These are phyloP conservation scores for Apiospora malaysiana DNA, from an alignment of 2,329 filamentous ascomycete genomes.

Conservation along the genomic window DNA sequence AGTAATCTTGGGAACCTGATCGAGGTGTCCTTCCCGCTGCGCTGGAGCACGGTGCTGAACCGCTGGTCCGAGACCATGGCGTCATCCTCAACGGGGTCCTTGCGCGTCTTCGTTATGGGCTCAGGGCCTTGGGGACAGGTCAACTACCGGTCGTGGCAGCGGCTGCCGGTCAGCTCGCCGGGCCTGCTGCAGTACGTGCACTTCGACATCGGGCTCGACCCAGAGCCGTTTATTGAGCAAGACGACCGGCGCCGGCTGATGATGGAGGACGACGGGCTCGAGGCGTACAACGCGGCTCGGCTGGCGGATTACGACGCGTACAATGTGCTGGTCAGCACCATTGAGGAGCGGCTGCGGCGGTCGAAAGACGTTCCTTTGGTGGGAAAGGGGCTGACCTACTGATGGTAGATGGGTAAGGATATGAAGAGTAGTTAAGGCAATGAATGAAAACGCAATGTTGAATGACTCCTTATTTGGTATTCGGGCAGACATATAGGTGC, in stretches of 20 bases:
- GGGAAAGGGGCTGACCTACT: not conserved
- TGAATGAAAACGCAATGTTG: no score
- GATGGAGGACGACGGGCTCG: not conserved
- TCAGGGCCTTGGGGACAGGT: not conserved
- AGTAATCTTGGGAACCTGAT: not conserved
- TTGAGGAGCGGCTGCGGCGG: not conserved
- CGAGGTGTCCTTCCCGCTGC: slow-evolving; percentile 22
- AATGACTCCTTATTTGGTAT: no score
- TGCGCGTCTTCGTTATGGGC: not conserved
- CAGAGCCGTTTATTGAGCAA: slow-evolving; percentile 7
- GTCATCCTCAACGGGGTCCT: not conserved
- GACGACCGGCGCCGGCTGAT: slow-evolving; percentile 6
- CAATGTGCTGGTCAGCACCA: not conserved
- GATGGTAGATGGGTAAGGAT: no score
- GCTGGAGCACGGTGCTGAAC: slow-evolving; percentile 23
- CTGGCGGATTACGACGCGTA: not conserved
- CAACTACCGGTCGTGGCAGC: slow-evolving; percentile 17
- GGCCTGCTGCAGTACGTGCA: slow-evolving; percentile 21
- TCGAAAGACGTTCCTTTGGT: not conserved
- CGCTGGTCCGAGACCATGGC: slow-evolving; percentile 20
- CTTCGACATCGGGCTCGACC: slow-evolving; percentile 20
- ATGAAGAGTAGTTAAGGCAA: no score
- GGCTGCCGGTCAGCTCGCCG: not conserved
- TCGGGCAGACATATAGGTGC: no score
- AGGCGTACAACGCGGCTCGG: not conserved